Evolutionary conservation across 1,284 basidiomycete genomes (phyloP).

Genomic region (Ustilago xerochloae): DNA sequence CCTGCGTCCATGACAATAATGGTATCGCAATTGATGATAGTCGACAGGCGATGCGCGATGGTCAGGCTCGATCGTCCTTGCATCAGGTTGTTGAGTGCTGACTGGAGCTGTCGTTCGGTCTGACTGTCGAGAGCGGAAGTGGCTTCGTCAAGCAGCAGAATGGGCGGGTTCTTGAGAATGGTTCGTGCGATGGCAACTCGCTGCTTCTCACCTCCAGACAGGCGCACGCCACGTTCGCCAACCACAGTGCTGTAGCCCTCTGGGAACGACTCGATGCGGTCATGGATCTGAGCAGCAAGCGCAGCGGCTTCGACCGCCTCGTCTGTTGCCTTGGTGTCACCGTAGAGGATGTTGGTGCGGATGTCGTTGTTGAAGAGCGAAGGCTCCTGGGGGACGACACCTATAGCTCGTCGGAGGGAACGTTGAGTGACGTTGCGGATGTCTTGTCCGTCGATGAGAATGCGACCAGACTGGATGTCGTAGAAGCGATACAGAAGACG

Average conservation of each 20-base stretch:
- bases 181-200: conserved; percentile 87
- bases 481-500: conserved; percentile 89
- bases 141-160: conserved; percentile 84
- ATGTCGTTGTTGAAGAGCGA: conserved; percentile 83
- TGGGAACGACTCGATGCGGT: conserved; percentile 74
- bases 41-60: conserved; percentile 66
- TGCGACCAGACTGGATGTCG: conserved; percentile 73
- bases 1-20: conserved; percentile 63
- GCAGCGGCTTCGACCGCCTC: conserved; percentile 61
- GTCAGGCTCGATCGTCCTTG: conserved; percentile 65
- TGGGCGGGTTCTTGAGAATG: conserved; percentile 84
- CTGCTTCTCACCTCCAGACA: conserved; percentile 78
- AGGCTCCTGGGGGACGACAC: conserved; percentile 72
- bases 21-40: conserved; percentile 65
- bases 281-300: conserved; percentile 65
- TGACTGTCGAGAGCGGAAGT: conserved; percentile 72
- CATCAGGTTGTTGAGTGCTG: conserved; percentile 63
- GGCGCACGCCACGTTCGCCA: conserved; percentile 82
- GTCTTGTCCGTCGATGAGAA: conserved; percentile 81
- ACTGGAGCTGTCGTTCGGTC: conserved; percentile 64
- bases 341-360: conserved; percentile 66
- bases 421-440: conserved; percentile 83
- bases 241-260: conserved; percentile 81
- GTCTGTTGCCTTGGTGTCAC: conserved; percentile 57
- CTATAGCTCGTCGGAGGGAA: conserved; percentile 81